A percentile compares a stretch with the other conserved stretches of the same genome.
Conservation (phyloP, 2,329 filamentous ascomycete genomes). For the Verticillium albo-atrum region DNA sequence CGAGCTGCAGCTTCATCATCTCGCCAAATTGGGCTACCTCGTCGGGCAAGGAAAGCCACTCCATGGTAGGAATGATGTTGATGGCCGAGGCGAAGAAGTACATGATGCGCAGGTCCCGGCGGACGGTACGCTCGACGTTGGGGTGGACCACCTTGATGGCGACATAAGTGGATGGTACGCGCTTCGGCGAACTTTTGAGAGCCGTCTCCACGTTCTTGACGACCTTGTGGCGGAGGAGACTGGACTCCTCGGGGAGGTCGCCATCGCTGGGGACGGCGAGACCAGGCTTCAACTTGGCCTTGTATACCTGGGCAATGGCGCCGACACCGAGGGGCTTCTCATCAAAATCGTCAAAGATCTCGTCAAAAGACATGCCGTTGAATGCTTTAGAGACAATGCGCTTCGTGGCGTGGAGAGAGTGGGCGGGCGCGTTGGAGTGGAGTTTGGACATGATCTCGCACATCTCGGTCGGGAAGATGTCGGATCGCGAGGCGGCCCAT, state of each 20-base stretch:
- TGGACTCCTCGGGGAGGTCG: constrained; percentile 41
- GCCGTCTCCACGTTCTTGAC: constrained; percentile 79
- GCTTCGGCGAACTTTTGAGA: constrained; percentile 78
- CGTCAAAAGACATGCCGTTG: constrained; percentile 71
- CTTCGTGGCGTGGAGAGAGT: constrained; percentile 77
- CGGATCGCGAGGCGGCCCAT: constrained; percentile 94
- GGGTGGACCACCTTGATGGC: constrained; percentile 96
- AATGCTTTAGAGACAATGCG: constrained; percentile 79
- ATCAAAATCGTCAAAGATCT: constrained; percentile 95
- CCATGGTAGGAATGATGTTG: constrained; percentile 86
- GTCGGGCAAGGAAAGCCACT: constrained; percentile 94
- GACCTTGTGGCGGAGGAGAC: constrained; percentile 60
- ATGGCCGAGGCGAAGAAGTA: constrained; percentile 79
- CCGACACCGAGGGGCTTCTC: constrained; percentile 87
- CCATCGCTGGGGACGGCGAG: constrained; percentile 61
- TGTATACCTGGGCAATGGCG: constrained; percentile 97
- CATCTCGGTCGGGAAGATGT: constrained; percentile 93
- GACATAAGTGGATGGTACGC: constrained; percentile 87
- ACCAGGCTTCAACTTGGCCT: constrained; percentile 81
- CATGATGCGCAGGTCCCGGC: constrained; percentile 94
- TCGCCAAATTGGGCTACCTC: constrained; percentile 92
- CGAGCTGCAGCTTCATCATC: constrained; percentile 98
- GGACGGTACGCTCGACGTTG: constrained; percentile 80
- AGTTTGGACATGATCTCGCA: constrained; percentile 91
- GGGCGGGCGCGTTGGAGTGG: constrained; percentile 90